These are phyloP conservation scores for Ceratocystiopsis brevicomis DNA, from an alignment of 2,329 filamentous ascomycete species.

Conservation along the genomic window DNA sequence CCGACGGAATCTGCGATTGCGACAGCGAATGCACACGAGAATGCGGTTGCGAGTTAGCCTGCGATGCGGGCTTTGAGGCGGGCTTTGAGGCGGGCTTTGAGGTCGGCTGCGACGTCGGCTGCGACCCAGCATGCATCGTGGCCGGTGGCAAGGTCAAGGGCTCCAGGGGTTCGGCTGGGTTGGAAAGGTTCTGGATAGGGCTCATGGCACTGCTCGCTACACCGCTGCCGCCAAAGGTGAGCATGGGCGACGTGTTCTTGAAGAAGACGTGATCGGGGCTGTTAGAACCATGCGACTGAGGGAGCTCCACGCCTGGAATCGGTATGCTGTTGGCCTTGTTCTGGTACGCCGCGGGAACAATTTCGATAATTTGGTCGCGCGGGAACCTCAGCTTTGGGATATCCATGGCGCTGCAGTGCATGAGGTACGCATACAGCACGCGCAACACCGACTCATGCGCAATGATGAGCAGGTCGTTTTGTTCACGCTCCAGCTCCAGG, in stretches of 20 bases:
- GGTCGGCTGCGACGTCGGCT: neutral
- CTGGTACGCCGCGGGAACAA: slow-evolving; percentile 92
- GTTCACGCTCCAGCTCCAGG: slow-evolving; percentile 86
- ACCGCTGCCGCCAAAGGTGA: slow-evolving; percentile 49
- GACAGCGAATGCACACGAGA: slow-evolving; percentile 4
- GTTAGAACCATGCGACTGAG: slow-evolving; percentile 4
- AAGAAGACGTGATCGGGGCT: slow-evolving; percentile 16
- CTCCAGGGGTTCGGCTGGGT: slow-evolving; percentile 24
- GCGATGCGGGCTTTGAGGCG: slow-evolving; percentile 1
- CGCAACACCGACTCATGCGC: slow-evolving; percentile 95
- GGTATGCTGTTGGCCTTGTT: slow-evolving; percentile 85
- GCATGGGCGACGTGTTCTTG: slow-evolving; percentile 54
- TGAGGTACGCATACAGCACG: slow-evolving; percentile 90
- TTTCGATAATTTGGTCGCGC: slow-evolving; percentile 94
- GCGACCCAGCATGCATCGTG: neutral
- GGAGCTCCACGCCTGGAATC: slow-evolving; percentile 44
- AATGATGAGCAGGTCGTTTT: slow-evolving; percentile 94
- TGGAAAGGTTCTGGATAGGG: slow-evolving; percentile 30
- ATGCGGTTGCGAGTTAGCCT: slow-evolving; percentile 3
- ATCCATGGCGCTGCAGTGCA: slow-evolving; percentile 92
- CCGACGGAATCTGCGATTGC: slow-evolving; percentile 1
- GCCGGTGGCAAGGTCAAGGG: slow-evolving; percentile 7
- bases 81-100: slow-evolving; percentile 1
- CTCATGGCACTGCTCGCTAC: slow-evolving; percentile 31
- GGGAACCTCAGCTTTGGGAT: slow-evolving; percentile 89